Evolutionary conservation across 768 basidiomycete genomes (phyloP).

Genomic region (Heimioporus sp.): DNA sequence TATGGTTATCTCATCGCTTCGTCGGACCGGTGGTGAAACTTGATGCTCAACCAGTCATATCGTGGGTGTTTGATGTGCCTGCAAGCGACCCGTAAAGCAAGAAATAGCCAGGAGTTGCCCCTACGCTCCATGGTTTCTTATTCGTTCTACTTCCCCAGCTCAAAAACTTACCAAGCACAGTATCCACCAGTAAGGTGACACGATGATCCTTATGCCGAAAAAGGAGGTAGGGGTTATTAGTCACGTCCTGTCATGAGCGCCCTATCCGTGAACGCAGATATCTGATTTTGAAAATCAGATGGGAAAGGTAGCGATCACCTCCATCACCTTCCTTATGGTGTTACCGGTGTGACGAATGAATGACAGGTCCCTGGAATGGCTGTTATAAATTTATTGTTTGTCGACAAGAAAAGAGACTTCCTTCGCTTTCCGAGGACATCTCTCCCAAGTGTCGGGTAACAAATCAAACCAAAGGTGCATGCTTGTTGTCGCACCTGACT

Average conservation of each 20-base stretch:
- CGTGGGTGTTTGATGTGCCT: constrained; percentile 4
- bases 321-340: constrained; percentile 16
- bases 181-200: constrained; percentile 17
- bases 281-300: constrained; percentile 15
- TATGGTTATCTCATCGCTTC: constrained; percentile 1
- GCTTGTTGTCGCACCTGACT: constrained; percentile 4
- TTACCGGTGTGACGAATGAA: constrained; percentile 14
- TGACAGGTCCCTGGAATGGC: constrained; percentile 9
- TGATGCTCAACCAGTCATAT: background rate
- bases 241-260: constrained; percentile 16
- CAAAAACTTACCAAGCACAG: constrained; percentile 12
- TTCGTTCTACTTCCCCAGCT: background rate
- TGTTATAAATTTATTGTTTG: background rate
- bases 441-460: background rate
- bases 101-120: constrained; percentile 1
- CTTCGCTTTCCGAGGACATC: constrained; percentile 16
- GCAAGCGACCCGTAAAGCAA: constrained; percentile 1
- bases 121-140: background rate
- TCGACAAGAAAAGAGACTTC: background rate
- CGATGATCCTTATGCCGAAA: constrained; percentile 16
- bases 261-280: constrained; percentile 10
- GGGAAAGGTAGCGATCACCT: constrained; percentile 12
- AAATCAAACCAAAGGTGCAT: constrained; percentile 1
- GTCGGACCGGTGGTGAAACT: constrained; percentile 8
- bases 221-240: background rate